Base-by-base conservation (phyloP, 495 filamentous ascomycete species). In the Lophiotrema nucula region DNA sequence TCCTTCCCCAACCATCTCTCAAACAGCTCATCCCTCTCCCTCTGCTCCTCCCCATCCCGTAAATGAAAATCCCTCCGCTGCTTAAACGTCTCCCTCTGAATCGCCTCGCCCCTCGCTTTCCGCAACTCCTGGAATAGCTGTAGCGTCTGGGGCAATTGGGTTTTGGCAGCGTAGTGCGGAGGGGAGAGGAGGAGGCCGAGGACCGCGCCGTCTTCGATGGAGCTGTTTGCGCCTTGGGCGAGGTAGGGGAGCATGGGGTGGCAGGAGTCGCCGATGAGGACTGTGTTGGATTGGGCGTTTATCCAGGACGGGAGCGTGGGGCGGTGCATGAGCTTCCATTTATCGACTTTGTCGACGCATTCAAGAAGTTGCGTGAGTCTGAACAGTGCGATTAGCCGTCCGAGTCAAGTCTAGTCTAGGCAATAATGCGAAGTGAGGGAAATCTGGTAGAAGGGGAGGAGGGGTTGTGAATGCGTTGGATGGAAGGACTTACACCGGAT, bases 201-300 rank as follows among this genome's bases (percentile, higher is more conserved):
- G 5, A 78, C 75, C 18, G 78, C 79, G 4, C 76, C 78, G 53
- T 80, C 78, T 59, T 81, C 79, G 11, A 80, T 62, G n/a, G 77
- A 74, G 19, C 70, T 74, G 37, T 76, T 77, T 25, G 79, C 79
- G 18, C 80, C 80, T 70, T 82, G 79, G 5, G 77, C 77, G 3
- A 85, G 67, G 69, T 86, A 86, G 3, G 84, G 84, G 51, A 88
- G 77, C 65, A 84, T 87, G 3, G 86, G 84, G 60, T 89, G 86
- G 45, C 83, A 85, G 4, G 86, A 80, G 65, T 88, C 86, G 21
- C 86, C 86, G 19, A 88, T 74, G 38, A 89, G 66, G 6, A 80
- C 83, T 46, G 88, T 83, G 66, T 65, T 77, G 23, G 58, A 79
- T 51, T 64, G 74, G 1, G 78, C 69, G 53, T 83, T 80, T 4